phyloP scores from a whole-genome alignment of 2,329 filamentous ascomycete species.

The Beauveria asiatica region DNA sequence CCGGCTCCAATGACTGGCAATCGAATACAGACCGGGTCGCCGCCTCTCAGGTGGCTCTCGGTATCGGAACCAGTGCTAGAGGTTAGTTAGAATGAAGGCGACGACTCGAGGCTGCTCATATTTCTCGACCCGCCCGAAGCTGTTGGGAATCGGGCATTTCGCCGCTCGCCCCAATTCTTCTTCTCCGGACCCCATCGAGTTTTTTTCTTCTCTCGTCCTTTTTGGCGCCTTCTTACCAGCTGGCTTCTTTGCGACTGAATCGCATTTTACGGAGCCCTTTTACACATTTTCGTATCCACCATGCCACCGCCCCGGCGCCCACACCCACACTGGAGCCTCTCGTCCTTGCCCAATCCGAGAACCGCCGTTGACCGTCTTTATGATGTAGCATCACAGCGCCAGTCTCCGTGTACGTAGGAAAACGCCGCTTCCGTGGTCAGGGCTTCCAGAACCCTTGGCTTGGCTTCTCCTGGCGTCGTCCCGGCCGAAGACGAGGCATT shows the following conservation, averaged over 20 bases:
- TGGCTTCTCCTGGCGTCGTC: constrained; percentile 1
- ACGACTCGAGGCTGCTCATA: constrained; percentile 1
- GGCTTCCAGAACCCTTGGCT: constrained; percentile 7
- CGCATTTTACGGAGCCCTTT: constrained; percentile 4
- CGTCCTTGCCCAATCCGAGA: constrained; percentile 5
- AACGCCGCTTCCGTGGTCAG: constrained; percentile 7
- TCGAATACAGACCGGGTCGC: neutral
- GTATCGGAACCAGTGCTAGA: constrained; percentile 5
- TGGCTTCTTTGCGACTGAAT: constrained; percentile 3
- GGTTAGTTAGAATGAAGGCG: neutral
- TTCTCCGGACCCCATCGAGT: neutral
- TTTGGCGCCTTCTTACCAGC: neutral
- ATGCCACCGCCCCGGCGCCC: neutral
- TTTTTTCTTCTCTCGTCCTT: neutral
- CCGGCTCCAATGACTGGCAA: neutral
- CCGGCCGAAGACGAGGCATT: constrained; percentile 12
- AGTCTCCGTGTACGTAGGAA: constrained; percentile 9
- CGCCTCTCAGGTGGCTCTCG: constrained; percentile 3
- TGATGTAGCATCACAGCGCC: constrained; percentile 4
- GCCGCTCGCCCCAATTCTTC: constrained; percentile 7
- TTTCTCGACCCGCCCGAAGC: constrained; percentile 4
- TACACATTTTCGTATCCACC: neutral
- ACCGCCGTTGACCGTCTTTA: constrained; percentile 12
- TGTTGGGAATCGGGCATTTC: constrained; percentile 9
- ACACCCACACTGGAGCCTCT: neutral